A percentile compares a stretch with the other conserved stretches of the same genome.
Evolutionary conservation across 257 asterid genomes (phyloP).

Genomic region (Solanum appendiculatum): DNA sequence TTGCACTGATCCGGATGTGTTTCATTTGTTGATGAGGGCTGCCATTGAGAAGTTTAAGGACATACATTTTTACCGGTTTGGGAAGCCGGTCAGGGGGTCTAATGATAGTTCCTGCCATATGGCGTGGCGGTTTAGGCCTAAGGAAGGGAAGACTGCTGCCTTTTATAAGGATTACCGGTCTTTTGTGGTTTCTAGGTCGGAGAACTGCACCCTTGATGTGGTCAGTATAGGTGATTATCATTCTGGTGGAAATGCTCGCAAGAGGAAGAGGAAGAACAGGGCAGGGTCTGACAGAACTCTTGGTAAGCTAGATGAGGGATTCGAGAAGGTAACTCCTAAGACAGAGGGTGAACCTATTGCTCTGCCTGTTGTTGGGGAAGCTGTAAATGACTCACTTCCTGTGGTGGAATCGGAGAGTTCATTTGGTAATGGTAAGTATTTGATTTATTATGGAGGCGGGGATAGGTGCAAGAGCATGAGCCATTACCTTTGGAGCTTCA

Average conservation of each 20-base stretch:
- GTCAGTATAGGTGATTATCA: slow-evolving; percentile 66
- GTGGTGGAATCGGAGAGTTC: slow-evolving; percentile 48
- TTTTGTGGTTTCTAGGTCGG: slow-evolving; percentile 36
- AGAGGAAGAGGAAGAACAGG: slow-evolving; percentile 38
- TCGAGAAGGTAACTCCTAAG: slow-evolving; percentile 47
- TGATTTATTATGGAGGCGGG: slow-evolving; percentile 70
- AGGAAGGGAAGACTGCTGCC: slow-evolving; percentile 52
- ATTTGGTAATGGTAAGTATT: slow-evolving; percentile 50
- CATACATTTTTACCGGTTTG: slow-evolving; percentile 59
- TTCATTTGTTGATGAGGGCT: slow-evolving; percentile 67
- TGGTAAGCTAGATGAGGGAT: slow-evolving; percentile 38
- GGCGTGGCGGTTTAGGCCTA: slow-evolving; percentile 90
- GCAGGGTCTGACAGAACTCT: slow-evolving; percentile 1
- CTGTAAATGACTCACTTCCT: slow-evolving; percentile 45
- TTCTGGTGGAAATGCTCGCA: slow-evolving; percentile 84
- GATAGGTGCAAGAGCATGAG: slow-evolving; percentile 83
- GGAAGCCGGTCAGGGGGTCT: slow-evolving; percentile 67
- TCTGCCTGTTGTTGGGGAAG: slow-evolving; percentile 54
- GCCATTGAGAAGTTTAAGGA: slow-evolving; percentile 65
- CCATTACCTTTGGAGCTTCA: slow-evolving; percentile 76
- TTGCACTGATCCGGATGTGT: slow-evolving; percentile 73
- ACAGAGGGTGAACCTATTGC: slow-evolving; percentile 29
- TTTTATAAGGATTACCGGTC: slow-evolving; percentile 66
- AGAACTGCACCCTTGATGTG: slow-evolving; percentile 61
- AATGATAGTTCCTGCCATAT: slow-evolving; percentile 66